Evolutionary conservation across 805 yeast species (phyloP).

Genomic region (Cyberlindnera suaveolens): DNA sequence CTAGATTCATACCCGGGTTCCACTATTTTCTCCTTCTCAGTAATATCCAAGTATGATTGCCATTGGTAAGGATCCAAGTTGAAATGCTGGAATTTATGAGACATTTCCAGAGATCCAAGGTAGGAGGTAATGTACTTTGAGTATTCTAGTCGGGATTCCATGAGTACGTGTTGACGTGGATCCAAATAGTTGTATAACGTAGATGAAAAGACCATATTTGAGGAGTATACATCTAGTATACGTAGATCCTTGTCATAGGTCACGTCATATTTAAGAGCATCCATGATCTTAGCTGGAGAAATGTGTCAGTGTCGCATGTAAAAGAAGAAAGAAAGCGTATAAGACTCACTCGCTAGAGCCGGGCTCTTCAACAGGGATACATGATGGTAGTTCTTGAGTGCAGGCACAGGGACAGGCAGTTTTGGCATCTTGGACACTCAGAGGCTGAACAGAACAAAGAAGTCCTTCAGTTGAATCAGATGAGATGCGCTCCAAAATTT

Average conservation of each 20-base stretch:
- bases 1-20: constrained; percentile 31
- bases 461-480: background rate
- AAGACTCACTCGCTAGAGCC: constrained; percentile 4
- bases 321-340: background rate
- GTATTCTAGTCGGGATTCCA: constrained; percentile 44
- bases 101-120: background rate
- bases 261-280: constrained; percentile 36
- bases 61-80: constrained; percentile 59
- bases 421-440: constrained; percentile 1
- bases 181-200: constrained; percentile 52
- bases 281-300: constrained; percentile 31
- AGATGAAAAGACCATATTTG: constrained; percentile 54
- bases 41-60: constrained; percentile 49
- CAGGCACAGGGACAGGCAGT: constrained; percentile 7
- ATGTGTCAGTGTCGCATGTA: background rate
- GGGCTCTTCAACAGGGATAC: constrained; percentile 7
- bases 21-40: constrained; percentile 39
- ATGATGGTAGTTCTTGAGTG: constrained; percentile 8
- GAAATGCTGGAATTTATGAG: constrained; percentile 23
- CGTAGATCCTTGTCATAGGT: constrained; percentile 30
- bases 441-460: background rate
- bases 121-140: constrained; percentile 10
- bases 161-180: constrained; percentile 58
- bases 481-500: constrained; percentile 2
- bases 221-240: constrained; percentile 58